A percentile compares a stretch with the other conserved stretches of the same genome.
phyloP scores from a whole-genome alignment of 306 rosid genomes.

The Pyrus communis region DNA sequence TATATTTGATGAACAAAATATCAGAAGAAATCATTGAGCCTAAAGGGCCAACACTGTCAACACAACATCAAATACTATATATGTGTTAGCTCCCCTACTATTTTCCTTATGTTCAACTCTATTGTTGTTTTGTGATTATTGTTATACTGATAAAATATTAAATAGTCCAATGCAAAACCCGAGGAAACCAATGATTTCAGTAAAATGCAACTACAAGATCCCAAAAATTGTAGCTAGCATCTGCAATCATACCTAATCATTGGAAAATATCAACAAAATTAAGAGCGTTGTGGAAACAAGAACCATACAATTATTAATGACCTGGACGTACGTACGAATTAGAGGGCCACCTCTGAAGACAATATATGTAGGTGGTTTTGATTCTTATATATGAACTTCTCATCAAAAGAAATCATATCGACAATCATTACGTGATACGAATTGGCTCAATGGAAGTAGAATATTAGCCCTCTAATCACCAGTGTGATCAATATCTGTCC shows the following conservation, averaged over 20 bases:
- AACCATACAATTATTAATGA: slow-evolving; percentile 17
- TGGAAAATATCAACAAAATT: slow-evolving; percentile 23
- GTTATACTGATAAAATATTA: no score
- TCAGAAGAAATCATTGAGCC: not conserved
- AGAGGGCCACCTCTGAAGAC: slow-evolving; percentile 22
- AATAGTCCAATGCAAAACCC: not conserved
- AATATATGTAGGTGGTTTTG: not conserved
- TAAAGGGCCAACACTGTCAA: not conserved
- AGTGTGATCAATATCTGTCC: not conserved
- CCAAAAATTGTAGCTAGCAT: not conserved
- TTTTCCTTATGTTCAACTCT: not conserved
- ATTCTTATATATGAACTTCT: not conserved
- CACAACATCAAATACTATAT: not conserved
- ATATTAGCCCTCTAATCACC: not conserved
- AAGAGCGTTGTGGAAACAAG: slow-evolving; percentile 15
- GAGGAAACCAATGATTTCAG: not conserved
- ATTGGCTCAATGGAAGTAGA: not conserved
- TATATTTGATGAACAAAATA: not conserved
- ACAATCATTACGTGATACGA: slow-evolving; percentile 10
- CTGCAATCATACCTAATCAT: slow-evolving; percentile 13
- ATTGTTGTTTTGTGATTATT: not conserved
- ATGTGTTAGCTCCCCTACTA: no score
- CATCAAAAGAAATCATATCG: not conserved
- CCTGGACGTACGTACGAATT: not conserved
- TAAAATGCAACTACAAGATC: not conserved